Evolutionary conservation across 1,139 yeast species (phyloP), one percentile per base, ranked within the genome.

Genomic region (Geotrichum citri-aurantii): DNA sequence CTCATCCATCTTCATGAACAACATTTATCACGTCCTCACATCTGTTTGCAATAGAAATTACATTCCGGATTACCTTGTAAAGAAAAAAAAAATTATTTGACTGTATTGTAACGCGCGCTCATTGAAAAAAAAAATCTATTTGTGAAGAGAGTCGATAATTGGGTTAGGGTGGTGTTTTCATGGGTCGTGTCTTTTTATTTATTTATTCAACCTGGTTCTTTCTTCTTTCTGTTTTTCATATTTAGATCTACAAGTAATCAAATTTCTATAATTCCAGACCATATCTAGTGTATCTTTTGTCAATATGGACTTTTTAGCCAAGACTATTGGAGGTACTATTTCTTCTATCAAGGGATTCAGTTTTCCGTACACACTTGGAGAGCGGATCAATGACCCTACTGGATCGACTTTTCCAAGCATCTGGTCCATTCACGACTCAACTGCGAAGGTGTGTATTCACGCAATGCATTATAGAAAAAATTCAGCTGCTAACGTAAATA

Each of bases 341-440:
- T 56, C 59, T 31, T 54, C 57, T 49, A 48, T 73, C 42, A 71
- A 71, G 12, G 73, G 73, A 19, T 63, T 68, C 19, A 62, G 65
- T 26, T 62, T 68, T 19, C 75, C 76, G 29, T 73, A 70, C 61
- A 65, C 65, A 11, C 59, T 69, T 11, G 73, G 69, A 4, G 67
- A 64, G 7, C 59, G 61, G 42, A 60, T 71, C 26, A 61, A 56
- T 8, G 58, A 56, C 49, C 53, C 57, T 14, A 55, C 64, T 12
- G 58, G 54, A 17, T 47, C 60, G 11, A 73, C 71, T 48, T 68
- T 65, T 40, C 70, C 72, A 26, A 70, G 77, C 1, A 71, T 81
- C 29, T 82, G 86, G 85, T 71, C 78, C 0, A 64, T 82, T 27
- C 78, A 79, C 65, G 69, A 78, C 50, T 86, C 84, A 0, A 64